Percentiles rank a stretch among this genome's conserved stretches.
Evolutionary conservation across 1,139 yeast species (phyloP).

Genomic region (Magnusiomyces clavatus): DNA sequence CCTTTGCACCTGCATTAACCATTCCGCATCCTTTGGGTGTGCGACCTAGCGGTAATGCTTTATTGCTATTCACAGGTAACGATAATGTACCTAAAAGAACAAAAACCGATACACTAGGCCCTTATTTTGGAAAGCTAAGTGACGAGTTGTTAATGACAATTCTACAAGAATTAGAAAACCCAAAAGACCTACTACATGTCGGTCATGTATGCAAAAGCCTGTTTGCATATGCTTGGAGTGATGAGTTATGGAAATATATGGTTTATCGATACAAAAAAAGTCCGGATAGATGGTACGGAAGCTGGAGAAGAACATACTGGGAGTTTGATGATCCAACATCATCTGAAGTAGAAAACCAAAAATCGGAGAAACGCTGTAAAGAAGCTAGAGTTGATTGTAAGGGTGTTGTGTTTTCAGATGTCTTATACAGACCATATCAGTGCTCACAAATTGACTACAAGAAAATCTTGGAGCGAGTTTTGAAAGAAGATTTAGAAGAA

Average conservation of each 20-base stretch:
- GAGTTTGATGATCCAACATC: constrained; percentile 23
- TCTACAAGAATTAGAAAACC: constrained; percentile 37
- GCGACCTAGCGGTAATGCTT: constrained; percentile 62
- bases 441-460: constrained; percentile 62
- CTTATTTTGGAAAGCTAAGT: constrained; percentile 39
- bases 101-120: constrained; percentile 44
- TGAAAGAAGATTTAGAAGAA: constrained; percentile 19
- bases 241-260: constrained; percentile 68
- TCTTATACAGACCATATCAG: constrained; percentile 70
- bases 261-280: constrained; percentile 28
- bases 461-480: constrained; percentile 15
- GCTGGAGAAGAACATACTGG: constrained; percentile 65
- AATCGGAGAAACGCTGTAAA: constrained; percentile 28
- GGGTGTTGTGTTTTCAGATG: constrained; percentile 47
- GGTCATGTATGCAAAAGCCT: constrained; percentile 57
- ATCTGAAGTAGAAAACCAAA: neutral
- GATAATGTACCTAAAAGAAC: constrained; percentile 19
- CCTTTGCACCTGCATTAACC: neutral
- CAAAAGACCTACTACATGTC: constrained; percentile 41
- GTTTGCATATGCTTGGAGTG: constrained; percentile 58
- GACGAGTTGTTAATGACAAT: constrained; percentile 41
- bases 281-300: constrained; percentile 52
- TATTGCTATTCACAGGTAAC: constrained; percentile 25
- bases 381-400: constrained; percentile 33
- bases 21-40: constrained; percentile 61